These are phyloP conservation scores for Phaeotremella fagi DNA, from an alignment of 768 basidiomycete genomes.

Conservation along the genomic window DNA sequence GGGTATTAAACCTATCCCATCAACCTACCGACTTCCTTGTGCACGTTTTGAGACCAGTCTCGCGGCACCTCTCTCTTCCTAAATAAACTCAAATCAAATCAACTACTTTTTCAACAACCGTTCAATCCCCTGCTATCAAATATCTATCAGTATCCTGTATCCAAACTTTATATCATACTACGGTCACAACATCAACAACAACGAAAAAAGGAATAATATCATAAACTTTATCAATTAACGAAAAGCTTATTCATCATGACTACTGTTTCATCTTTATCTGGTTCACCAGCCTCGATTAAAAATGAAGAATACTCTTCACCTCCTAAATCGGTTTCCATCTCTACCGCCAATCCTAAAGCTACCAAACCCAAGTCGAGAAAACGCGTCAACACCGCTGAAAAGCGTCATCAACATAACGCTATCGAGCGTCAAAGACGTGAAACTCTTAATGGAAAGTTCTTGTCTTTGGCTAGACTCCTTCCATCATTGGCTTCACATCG, in stretches of 20 bases:
- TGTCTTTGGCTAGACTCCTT: constrained; percentile 80
- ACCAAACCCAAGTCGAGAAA: constrained; percentile 63
- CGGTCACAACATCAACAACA: not conserved
- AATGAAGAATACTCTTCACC: constrained; percentile 1
- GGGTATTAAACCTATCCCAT: constrained; percentile 9
- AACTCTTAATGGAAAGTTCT: constrained; percentile 85
- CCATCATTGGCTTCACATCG: constrained; percentile 86
- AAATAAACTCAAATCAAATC: not conserved
- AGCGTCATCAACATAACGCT: constrained; percentile 93
- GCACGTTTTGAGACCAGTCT: constrained; percentile 48
- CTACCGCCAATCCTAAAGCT: not conserved
- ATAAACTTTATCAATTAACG: not conserved
- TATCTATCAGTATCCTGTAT: not conserved
- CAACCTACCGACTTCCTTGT: constrained; percentile 42
- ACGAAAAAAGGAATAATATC: not conserved
- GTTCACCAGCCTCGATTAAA: constrained; percentile 22
- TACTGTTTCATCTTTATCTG: constrained; percentile 27
- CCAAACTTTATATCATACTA: constrained; percentile 1
- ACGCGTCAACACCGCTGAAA: constrained; percentile 92
- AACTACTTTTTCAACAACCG: not conserved
- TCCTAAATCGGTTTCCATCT: not conserved
- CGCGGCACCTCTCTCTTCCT: constrained; percentile 39
- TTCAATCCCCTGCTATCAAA: not conserved
- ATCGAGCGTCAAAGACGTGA: constrained; percentile 91
- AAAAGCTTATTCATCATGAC: constrained; percentile 9